Evolutionary conservation across 371 early-diverging fungal species (phyloP), one percentile per base, ranked within the genome.

Genomic region (Nematocida parisii): DNA sequence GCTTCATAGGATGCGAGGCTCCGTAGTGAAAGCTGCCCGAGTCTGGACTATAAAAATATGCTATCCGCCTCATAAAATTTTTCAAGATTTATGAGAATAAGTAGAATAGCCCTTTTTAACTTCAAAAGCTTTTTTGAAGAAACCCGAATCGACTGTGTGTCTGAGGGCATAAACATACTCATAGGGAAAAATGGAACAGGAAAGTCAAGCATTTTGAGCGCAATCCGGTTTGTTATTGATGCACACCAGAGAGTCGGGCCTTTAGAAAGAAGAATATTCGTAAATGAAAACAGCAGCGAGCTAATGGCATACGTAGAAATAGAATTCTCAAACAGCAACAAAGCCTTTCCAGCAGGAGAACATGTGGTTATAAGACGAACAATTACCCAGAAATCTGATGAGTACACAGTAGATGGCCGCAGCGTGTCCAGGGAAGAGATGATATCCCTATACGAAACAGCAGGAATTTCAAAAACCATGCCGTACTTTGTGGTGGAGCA

Each of bases 181-280:
- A 52, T 85, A n/a, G 98, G 98, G 47, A 90, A 95, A 82, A 98
- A 98, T 87, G 99, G 99, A 52, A 92, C 95, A 6, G 99, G 98
- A 33, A 99, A 99, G 88, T 93, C 93, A 86, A 99, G 96, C 87
- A 95, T 99, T 86, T 95, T 99, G 85, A 90, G 75, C 91, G 98
- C 99, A 4, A 93, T 96, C 75, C 91, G 94, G 5, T 96, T 96
- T 85, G 94, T 95, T 0, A 86, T 99, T 52, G 91, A 93, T 83
- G 70, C 83, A 27, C 96, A 95, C 86, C 90, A 90, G 68, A 93
- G 89, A 80, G 89, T 96, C 90, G 90, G 90, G 15, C 90, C 92
- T 46, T 95, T 95, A 84, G 95, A 96, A 85, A 90, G 95, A 54
- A 93, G 93, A 85, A 88, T 93, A 7, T 88, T 96, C 42, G 89